Evolutionary conservation across 345 rosid species (phyloP), one percentile per base, ranked within the genome.

Genomic region (Aquilaria yunnanensis): DNA sequence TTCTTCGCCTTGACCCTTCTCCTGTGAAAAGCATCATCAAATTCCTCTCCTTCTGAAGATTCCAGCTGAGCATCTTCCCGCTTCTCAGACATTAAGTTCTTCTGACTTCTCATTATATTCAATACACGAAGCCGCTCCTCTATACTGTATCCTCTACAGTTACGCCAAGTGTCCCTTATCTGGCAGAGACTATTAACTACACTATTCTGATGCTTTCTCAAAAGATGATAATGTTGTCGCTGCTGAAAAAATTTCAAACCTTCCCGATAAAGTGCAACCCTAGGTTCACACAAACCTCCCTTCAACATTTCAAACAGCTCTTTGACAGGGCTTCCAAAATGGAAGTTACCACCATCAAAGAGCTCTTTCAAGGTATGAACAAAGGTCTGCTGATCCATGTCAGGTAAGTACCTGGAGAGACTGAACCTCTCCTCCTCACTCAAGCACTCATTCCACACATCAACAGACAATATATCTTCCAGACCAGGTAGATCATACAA

Each of bases 251-350:
- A 82, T 68, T 48, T 64, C 78, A 81, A 71, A 10, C 96, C 97
- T 67, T 94, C 90, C 13, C 90, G 77, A 72, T 89, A 94, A 72
- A 94, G 96, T 0, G 88, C 87, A 73, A 83, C 96, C 62, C 99
- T 86, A 0, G 99, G 99, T 57, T 94, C 99, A 67, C 96, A 95
- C 66, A 91, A 74, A 10, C 97, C 99, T 60, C 96, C 97, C 64
- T 84, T 95, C 73, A 95, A 63, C 97, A 89, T 87, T 61, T 85
- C 84, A 81, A 91, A 87, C 76, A 95, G 66, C 77, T 75, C 86
- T 73, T 78, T 80, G 57, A 89, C 45, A 6, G 97, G 99, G 70
- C 92, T 89, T 14, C 92, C 92, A 76, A 95, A 95, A 73, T 95
- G 97, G 63, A 95, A 79, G 79, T 84, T 91, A 43, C 76, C 47